Evolutionary conservation across 1,284 basidiomycete genomes (phyloP).

Genomic region (Porodaedalea pini): DNA sequence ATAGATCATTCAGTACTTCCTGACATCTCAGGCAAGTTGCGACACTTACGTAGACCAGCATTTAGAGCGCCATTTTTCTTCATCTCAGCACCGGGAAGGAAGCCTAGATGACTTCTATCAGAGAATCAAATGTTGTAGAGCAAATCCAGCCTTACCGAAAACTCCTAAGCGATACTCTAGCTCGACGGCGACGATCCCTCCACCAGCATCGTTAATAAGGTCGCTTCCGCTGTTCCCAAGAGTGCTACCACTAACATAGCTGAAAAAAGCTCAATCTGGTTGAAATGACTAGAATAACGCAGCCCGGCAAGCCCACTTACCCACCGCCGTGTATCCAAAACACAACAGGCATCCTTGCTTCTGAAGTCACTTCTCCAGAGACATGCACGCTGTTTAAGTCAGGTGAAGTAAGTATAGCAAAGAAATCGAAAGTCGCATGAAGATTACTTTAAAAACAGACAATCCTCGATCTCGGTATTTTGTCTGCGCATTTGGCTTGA

Average conservation of each 20-base stretch:
- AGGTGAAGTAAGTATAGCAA: background rate
- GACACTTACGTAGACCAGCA: slow-evolving; percentile 27
- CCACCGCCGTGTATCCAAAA: slow-evolving; percentile 38
- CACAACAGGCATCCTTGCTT: slow-evolving; percentile 29
- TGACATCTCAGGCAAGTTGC: background rate
- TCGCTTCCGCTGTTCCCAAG: slow-evolving; percentile 9
- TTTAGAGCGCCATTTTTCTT: slow-evolving; percentile 30
- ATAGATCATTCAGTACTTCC: background rate
- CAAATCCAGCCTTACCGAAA: slow-evolving; percentile 9
- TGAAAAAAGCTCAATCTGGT: background rate
- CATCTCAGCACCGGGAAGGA: slow-evolving; percentile 29
- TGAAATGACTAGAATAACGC: background rate
- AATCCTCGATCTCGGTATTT: slow-evolving; percentile 4
- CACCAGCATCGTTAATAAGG: slow-evolving; percentile 14
- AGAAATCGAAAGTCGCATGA: background rate
- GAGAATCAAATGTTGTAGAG: background rate
- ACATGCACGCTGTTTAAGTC: slow-evolving; percentile 27
- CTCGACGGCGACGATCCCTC: slow-evolving; percentile 19
- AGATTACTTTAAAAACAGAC: slow-evolving; percentile 9
- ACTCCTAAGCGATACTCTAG: slow-evolving; percentile 22
- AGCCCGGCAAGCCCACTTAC: slow-evolving; percentile 19
- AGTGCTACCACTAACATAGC: slow-evolving; percentile 15
- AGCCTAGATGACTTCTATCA: slow-evolving; percentile 21
- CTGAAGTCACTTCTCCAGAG: slow-evolving; percentile 23
- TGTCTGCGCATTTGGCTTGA: background rate